Evolutionary conservation across 2,329 filamentous ascomycete genomes (phyloP).

Genomic region (Cytospora mali): DNA sequence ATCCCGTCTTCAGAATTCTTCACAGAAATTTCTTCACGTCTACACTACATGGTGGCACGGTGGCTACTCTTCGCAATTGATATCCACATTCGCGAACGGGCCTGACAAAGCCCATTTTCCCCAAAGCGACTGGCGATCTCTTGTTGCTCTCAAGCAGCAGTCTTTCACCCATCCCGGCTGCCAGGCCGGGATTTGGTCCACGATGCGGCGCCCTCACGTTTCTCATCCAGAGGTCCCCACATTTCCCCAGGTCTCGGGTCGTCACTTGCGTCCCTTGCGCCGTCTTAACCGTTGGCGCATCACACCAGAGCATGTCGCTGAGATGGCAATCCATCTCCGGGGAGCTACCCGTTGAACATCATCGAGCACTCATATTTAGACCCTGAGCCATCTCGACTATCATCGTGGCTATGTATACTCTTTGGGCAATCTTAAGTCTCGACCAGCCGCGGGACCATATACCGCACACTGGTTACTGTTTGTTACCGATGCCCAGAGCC

Average conservation of each 20-base stretch:
- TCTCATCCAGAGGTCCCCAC: constrained; percentile 9
- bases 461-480: neutral
- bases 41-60: no score
- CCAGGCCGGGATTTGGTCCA: no score
- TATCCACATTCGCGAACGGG: neutral
- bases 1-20: neutral
- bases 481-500: neutral
- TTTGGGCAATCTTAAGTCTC: neutral
- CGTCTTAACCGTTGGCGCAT: neutral
- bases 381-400: no score
- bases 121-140: neutral
- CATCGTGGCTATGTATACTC: neutral
- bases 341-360: constrained; percentile 9
- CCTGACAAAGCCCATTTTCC: no score
- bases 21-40: neutral
- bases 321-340: constrained; percentile 5
- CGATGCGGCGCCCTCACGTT: neutral
- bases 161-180: no score
- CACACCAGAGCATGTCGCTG: neutral
- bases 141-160: no score
- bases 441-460: neutral
- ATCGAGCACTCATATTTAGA: no score
- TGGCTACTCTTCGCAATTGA: neutral
- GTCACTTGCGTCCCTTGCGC: neutral
- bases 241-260: constrained; percentile 12